Evolutionary conservation across 2,329 filamentous ascomycete species (phyloP).

Genomic region (Fusarium pseudonygamai): DNA sequence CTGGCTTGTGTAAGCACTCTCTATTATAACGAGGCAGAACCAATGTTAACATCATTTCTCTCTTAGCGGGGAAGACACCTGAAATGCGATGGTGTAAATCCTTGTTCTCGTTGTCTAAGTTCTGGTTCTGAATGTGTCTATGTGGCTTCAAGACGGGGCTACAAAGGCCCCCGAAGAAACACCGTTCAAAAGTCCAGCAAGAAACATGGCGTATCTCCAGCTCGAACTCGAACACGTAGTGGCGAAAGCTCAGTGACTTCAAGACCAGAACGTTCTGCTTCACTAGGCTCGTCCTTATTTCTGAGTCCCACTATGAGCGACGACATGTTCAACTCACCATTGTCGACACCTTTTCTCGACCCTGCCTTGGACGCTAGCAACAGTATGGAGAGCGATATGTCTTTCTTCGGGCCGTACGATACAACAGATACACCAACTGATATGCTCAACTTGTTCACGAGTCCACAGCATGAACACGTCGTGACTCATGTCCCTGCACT

Average conservation of each 20-base stretch:
- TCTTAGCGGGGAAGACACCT: conserved; percentile 71
- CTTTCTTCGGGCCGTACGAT: conserved; percentile 24
- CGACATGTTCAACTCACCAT: conserved; percentile 29
- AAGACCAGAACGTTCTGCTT: conserved; percentile 45
- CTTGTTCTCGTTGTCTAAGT: conserved; percentile 73
- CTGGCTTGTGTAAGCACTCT: conserved; percentile 61
- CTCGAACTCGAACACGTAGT: conserved; percentile 23
- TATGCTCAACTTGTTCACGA: conserved; percentile 27
- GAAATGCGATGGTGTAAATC: conserved; percentile 77
- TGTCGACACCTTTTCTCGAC: conserved; percentile 28
- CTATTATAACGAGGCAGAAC: neutral
- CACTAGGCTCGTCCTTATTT: conserved; percentile 12
- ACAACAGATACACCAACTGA: conserved; percentile 40
- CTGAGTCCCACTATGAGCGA: conserved; percentile 25
- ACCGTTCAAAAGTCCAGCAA: conserved; percentile 59
- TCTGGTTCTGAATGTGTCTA: conserved; percentile 73
- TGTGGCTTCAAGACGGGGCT: conserved; percentile 77
- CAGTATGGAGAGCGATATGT: conserved; percentile 13
- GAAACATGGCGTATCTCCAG: conserved; percentile 57
- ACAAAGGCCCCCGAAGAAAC: conserved; percentile 66
- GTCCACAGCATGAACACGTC: conserved; percentile 21
- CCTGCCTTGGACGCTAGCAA: conserved; percentile 2
- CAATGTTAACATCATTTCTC: conserved; percentile 4
- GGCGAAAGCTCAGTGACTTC: conserved; percentile 52
- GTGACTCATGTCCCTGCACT: conserved; percentile 37